Evolutionary conservation across 1,139 yeast species (phyloP).

Genomic region (Geotrichum siamense): DNA sequence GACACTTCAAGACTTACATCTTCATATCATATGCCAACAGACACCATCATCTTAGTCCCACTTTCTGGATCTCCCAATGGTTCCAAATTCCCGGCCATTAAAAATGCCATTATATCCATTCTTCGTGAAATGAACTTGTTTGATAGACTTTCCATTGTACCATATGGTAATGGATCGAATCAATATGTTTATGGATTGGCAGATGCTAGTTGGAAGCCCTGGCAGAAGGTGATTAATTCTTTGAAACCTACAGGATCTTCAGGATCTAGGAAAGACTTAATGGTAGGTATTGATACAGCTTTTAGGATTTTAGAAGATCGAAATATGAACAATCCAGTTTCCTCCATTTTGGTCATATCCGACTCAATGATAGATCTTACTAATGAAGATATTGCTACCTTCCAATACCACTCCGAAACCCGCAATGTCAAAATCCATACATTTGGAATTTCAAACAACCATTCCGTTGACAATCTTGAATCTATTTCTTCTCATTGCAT

Average conservation of each 20-base stretch:
- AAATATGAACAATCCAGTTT: slow-evolving; percentile 16
- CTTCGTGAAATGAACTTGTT: slow-evolving; percentile 20
- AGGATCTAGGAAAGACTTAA: slow-evolving; percentile 17
- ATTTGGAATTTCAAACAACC: slow-evolving; percentile 18
- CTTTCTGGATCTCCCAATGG: slow-evolving; percentile 22
- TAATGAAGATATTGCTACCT: background rate
- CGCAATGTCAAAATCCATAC: slow-evolving; percentile 13
- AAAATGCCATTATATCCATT: slow-evolving; percentile 16
- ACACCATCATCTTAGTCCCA: slow-evolving; percentile 22
- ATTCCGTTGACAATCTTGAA: slow-evolving; percentile 15
- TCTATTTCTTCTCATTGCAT: slow-evolving; percentile 8
- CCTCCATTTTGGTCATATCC: slow-evolving; percentile 18
- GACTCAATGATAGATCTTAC: slow-evolving; percentile 15
- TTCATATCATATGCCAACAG: slow-evolving; percentile 21
- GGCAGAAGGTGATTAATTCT: slow-evolving; percentile 16
- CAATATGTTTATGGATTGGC: slow-evolving; percentile 15
- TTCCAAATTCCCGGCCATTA: slow-evolving; percentile 20
- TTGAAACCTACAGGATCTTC: slow-evolving; percentile 18
- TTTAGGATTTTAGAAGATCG: slow-evolving; percentile 14
- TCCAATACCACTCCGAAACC: slow-evolving; percentile 5
- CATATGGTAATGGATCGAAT: slow-evolving; percentile 19
- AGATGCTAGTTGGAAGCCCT: slow-evolving; percentile 17
- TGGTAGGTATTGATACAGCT: slow-evolving; percentile 15
- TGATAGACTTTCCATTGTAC: slow-evolving; percentile 23
- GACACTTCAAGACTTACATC: slow-evolving; percentile 9